Base-by-base conservation (phyloP, 768 basidiomycete species). In the Pleurotus tuoliensis region DNA sequence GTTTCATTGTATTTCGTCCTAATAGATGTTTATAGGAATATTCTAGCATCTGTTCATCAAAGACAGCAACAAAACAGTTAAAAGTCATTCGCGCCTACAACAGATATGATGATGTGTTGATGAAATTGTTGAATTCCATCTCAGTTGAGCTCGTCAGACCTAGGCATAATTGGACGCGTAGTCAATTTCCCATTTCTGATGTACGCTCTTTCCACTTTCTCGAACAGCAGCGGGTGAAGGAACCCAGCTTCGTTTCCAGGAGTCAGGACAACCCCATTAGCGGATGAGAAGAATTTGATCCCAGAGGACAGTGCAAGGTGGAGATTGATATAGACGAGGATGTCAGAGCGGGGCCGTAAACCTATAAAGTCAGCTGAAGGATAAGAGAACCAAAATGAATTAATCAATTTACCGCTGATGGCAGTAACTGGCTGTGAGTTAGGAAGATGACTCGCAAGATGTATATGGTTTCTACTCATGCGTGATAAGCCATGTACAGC, bases 381-480 rank as follows among this genome's bases (percentile, higher is more conserved):
- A 3, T n/a, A 5, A 34, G 9, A 16, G 38, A 34, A 11, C 3
- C 34, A 47, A 25, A 13, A 24, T 9, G 38, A 15, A 41, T 11
- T 47, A 37, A 45, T n/a, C 8, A 12, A 53, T 12, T 12, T 58
- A 87, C 87, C 85, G 61, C 84, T 85, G 46, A 81, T 75, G 38
- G 84, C 79, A 1, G 72, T 57, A 71, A 39, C 5, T 40, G 37
- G 51, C n/a, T 24, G 9, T 0, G 76, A 71, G 1, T 80, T 79
- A 6, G 72, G 66, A 9, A 84, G 65, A 15, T 84, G 80, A 57
- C 83, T 80, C 0, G 89, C 87, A 22, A 90, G 72, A 66, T 92
- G 90, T 30, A 91, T 83, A 62, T 91, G 88, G 61, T 88, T 87
- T 13, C 90, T 75, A 8, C 66, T 71, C 88, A 90, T 90, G 45